Evolutionary conservation across 148 eudicot genomes (phyloP).

Genomic region (Amaranthus palmeri): DNA sequence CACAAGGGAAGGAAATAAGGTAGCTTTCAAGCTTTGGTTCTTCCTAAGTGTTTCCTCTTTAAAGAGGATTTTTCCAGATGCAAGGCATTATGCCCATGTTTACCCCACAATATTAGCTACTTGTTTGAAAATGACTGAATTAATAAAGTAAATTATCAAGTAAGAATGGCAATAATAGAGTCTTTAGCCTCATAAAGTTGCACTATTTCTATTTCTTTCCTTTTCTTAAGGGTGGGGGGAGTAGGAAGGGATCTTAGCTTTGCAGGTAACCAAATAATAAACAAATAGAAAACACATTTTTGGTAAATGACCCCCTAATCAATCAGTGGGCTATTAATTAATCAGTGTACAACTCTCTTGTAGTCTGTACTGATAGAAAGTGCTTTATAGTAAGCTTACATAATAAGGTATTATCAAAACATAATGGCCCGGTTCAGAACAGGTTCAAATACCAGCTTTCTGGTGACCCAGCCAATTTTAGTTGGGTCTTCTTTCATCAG

Average conservation of each 20-base stretch:
- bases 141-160: constrained; percentile 18
- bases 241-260: not conserved
- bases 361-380: no score
- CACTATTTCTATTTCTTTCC: constrained; percentile 3
- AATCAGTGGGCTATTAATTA: no score
- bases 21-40: constrained; percentile 20
- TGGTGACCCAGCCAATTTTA: no score
- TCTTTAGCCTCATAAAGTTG: constrained; percentile 17
- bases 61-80: constrained; percentile 16
- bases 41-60: constrained; percentile 3
- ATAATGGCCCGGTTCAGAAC: no score
- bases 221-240: not conserved
- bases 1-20: constrained; percentile 11
- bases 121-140: constrained; percentile 12
- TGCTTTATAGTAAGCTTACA: no score
- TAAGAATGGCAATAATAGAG: constrained; percentile 24
- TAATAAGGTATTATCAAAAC: no score
- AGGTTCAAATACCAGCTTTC: no score
- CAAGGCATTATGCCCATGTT: constrained; percentile 18
- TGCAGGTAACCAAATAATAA: not conserved
- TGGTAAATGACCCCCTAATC: not conserved
- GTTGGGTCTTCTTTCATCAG: no score
- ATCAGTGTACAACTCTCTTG: no score
- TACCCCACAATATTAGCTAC: constrained; percentile 17
- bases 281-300: not conserved